These are phyloP conservation scores for Ophiocordyceps unilateralis DNA, from an alignment of 2,329 filamentous ascomycete genomes.

Conservation along the genomic window DNA sequence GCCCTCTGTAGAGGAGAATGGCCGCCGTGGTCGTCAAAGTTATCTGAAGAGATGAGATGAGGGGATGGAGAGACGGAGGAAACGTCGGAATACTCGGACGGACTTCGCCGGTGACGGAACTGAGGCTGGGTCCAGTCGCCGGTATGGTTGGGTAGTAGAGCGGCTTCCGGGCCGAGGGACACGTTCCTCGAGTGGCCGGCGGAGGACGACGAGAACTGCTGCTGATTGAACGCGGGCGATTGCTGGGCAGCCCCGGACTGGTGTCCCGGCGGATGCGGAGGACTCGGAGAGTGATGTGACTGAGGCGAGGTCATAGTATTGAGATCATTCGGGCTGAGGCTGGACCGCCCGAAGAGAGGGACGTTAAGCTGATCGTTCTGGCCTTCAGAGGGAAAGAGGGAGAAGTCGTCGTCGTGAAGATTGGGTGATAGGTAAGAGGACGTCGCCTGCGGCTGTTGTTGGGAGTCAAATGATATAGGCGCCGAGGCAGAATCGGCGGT, in stretches of 20 bases:
- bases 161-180: conserved; percentile 39
- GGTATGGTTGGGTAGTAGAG: conserved; percentile 33
- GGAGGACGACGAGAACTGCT: conserved; percentile 34
- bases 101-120: conserved; percentile 71
- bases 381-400: conserved; percentile 40
- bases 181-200: conserved; percentile 35
- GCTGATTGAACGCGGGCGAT: conserved; percentile 38
- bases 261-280: conserved; percentile 32
- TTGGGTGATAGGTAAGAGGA: conserved; percentile 28
- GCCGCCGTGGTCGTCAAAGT: conserved; percentile 53
- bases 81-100: conserved; percentile 86
- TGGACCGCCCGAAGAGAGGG: conserved; percentile 37
- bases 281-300: conserved; percentile 37
- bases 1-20: conserved; percentile 69
- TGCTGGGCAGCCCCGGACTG: conserved; percentile 32
- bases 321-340: conserved; percentile 28
- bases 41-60: conserved; percentile 60
- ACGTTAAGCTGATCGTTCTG: conserved; percentile 41
- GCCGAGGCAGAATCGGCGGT: conserved; percentile 19
- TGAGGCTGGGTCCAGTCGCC: conserved; percentile 36
- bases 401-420: conserved; percentile 41
- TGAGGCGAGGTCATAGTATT: conserved; percentile 37
- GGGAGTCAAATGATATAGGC: conserved; percentile 22
- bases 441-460: conserved; percentile 22
- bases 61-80: conserved; percentile 76